Percentiles rank a stretch among this genome's conserved stretches.
phyloP scores from a whole-genome alignment of 345 rosid genomes.

The Ceriops decandra region DNA sequence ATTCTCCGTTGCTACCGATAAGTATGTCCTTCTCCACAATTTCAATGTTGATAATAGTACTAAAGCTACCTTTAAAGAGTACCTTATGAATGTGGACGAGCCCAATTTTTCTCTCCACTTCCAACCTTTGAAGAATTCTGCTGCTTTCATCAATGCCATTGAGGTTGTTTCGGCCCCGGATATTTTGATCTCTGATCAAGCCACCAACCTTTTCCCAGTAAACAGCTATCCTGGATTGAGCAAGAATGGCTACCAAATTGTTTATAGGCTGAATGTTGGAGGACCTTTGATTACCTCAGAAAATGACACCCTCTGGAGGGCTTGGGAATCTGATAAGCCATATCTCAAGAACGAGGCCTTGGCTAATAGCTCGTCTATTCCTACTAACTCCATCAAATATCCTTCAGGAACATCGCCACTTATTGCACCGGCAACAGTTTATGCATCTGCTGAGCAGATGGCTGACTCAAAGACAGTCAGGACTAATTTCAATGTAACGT shows the following conservation, averaged over 20 bases:
- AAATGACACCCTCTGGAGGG: conserved; percentile 6
- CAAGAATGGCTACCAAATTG: not conserved
- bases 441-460: conserved; percentile 27
- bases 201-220: conserved; percentile 8
- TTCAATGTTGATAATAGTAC: not conserved
- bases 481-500: conserved; percentile 24
- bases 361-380: conserved; percentile 2
- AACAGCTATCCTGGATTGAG: not conserved
- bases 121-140: conserved; percentile 1
- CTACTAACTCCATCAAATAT: conserved; percentile 17
- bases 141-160: conserved; percentile 11
- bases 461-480: conserved; percentile 16
- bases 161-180: conserved; percentile 10
- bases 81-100: not conserved
- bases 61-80: conserved; percentile 5
- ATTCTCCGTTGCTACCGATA: conserved; percentile 9
- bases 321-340: conserved; percentile 6
- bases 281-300: conserved; percentile 1
- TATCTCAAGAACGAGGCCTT: conserved; percentile 10
- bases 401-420: conserved; percentile 14
- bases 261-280: not conserved
- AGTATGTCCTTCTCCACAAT: conserved; percentile 12
- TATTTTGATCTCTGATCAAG: conserved; percentile 4
- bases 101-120: conserved; percentile 5
- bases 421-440: conserved; percentile 7